Conservation (phyloP, 495 filamentous ascomycete species). For the Trichoderma asperelloides region DNA sequence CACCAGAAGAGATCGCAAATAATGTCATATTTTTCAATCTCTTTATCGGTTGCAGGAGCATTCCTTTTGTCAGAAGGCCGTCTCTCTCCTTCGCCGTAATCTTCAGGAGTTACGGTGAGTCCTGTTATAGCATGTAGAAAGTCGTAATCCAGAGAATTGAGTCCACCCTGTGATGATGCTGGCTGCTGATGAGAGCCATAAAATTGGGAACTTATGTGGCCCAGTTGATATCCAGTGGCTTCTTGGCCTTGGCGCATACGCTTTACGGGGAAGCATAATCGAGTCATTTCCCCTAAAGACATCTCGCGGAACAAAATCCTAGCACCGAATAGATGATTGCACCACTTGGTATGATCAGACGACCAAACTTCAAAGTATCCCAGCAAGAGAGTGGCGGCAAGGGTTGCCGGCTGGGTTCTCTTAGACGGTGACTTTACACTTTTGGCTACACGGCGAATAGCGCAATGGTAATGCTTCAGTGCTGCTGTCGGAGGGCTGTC, state of each 20-base stretch:
- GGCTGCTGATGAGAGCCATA: background rate
- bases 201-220: background rate
- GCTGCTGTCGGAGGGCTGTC: conserved; percentile 63
- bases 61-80: conserved; percentile 3
- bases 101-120: conserved; percentile 24
- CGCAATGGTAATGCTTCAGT: conserved; percentile 84
- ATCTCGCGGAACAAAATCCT: conserved; percentile 76
- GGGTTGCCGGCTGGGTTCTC: conserved; percentile 69
- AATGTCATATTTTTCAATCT: conserved; percentile 69
- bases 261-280: conserved; percentile 52
- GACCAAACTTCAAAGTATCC: conserved; percentile 92
- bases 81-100: conserved; percentile 14
- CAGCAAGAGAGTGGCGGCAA: conserved; percentile 81
- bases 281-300: conserved; percentile 63
- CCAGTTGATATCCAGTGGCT: conserved; percentile 16
- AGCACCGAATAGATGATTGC: conserved; percentile 78
- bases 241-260: conserved; percentile 29
- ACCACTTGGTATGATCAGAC: conserved; percentile 94
- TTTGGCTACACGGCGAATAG: conserved; percentile 65
- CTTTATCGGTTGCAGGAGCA: conserved; percentile 40
- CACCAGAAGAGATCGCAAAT: conserved; percentile 92
- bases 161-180: conserved; percentile 9
- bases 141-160: conserved; percentile 25
- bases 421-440: conserved; percentile 61
- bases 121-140: conserved; percentile 32